A percentile compares a stretch with the other conserved stretches of the same genome.
Conservation (phyloP, 163 green algal genomes). For the Dunaliella salina region DNA sequence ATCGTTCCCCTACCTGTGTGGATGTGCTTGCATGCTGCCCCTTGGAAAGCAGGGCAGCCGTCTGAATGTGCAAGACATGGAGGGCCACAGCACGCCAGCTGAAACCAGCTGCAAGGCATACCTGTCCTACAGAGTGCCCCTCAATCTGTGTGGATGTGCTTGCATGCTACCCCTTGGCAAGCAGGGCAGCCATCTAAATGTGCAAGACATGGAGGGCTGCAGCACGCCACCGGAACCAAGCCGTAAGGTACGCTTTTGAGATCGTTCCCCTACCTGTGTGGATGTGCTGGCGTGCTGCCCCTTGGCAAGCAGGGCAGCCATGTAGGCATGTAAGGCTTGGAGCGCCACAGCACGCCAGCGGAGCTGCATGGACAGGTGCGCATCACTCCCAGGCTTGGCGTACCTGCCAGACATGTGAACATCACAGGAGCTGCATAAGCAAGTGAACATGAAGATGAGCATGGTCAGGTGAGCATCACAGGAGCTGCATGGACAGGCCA, state of each 20-base stretch:
- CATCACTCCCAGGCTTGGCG: slow-evolving; percentile 26
- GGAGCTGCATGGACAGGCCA: too few relatives aligned
- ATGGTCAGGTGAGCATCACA: too few relatives aligned
- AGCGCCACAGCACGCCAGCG: slow-evolving; percentile 72
- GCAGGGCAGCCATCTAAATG: slow-evolving; percentile 37
- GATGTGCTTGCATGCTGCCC: not conserved
- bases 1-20: too few relatives aligned
- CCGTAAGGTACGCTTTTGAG: too few relatives aligned
- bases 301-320: slow-evolving; percentile 14
- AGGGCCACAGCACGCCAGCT: too few relatives aligned
- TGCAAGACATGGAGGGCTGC: slow-evolving; percentile 61
- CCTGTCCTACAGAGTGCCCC: too few relatives aligned
- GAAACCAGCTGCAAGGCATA: too few relatives aligned
- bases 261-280: too few relatives aligned
- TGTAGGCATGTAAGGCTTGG: slow-evolving; percentile 59
- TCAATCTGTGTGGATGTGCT: too few relatives aligned
- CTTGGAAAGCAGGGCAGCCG: slow-evolving; percentile 10
- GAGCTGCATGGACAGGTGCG: slow-evolving; percentile 61
- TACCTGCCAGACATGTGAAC: slow-evolving; percentile 27
- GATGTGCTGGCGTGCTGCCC: not conserved
- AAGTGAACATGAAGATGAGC: too few relatives aligned
- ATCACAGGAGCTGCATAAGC: too few relatives aligned
- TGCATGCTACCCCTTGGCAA: not conserved
- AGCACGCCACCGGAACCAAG: too few relatives aligned
- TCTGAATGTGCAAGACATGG: slow-evolving; percentile 58